Evolutionary conservation across 148 eudicot genomes (phyloP), one percentile per base, ranked within the genome.

Genomic region (Nyssa sinensis): DNA sequence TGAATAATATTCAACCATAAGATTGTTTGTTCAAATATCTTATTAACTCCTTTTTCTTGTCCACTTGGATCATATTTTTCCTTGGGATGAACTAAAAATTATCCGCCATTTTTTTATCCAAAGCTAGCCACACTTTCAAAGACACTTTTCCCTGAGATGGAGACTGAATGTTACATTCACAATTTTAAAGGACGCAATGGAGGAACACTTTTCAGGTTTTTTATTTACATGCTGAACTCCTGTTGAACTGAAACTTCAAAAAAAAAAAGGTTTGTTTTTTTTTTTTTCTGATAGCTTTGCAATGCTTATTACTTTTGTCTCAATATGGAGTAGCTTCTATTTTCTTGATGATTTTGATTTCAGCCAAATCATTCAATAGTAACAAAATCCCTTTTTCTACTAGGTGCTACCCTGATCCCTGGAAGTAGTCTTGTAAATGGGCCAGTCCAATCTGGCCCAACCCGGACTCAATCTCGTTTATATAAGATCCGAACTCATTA

Each of bases 181-280:
- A 95, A 95, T 78, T 95, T 95, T 67, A 95, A 95, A 85, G 98
- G 98, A 74, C 80, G 81, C 64, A 87, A 83, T 31, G 96, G 94
- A 21, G 98, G 98, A 31, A 81, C 88, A 37, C 98, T 95, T 78
- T 92, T 95, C 94, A 95, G 98, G 98, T 94, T n/a, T 4, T 76
- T 6, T 57, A 23, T 25, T 44, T 14, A 61, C 60, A 17, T 70
- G 27, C 62, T 69, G 7, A 74, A 51, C 27, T 33, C 39, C 4
- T 27, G n/a, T 31, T 47, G 47, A 64, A 39, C 30, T 5, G 27
- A 23, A 71, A 72, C 12, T n/a, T n/a, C n/a, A n/a, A n/a, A n/a
- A n/a, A n/a, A n/a, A n/a, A n/a, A n/a, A n/a, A n/a, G n/a, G n/a
- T n/a, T n/a, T n/a, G n/a, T n/a, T n/a, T n/a, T n/a, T n/a, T n/a